These are phyloP conservation scores for Zopfochytrium polystomum DNA, from an alignment of 371 early-diverging fungal species.

Conservation along the genomic window DNA sequence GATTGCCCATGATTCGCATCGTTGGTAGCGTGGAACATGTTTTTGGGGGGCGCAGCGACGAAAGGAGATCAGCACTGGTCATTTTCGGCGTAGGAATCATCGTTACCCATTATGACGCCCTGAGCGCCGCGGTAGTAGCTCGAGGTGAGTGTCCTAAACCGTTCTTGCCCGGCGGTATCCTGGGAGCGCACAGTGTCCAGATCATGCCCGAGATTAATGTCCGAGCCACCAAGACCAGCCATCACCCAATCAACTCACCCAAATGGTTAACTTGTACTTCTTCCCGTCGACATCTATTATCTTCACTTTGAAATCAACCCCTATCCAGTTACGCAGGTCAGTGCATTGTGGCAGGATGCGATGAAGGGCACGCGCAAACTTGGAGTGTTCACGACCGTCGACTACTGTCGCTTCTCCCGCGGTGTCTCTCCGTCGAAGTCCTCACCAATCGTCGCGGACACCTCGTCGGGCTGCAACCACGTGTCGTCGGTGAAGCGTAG, in stretches of 20 bases:
- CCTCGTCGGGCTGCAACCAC: slow-evolving; percentile 90
- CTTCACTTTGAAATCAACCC: slow-evolving; percentile 99
- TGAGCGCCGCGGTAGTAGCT: slow-evolving; percentile 99
- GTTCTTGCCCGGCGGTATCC: slow-evolving; percentile 99
- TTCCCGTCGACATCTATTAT: slow-evolving; percentile 85
- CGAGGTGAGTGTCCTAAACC: slow-evolving; percentile 98
- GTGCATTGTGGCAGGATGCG: neutral
- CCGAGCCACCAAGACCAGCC: neutral
- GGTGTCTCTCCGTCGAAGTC: neutral
- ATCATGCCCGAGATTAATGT: neutral
- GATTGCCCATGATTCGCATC: too few species aligned
- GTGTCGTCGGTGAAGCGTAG: slow-evolving; percentile 97
- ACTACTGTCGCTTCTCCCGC: too few species aligned
- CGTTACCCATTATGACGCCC: slow-evolving; percentile 90
- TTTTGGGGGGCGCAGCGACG: too few species aligned
- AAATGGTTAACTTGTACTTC: slow-evolving; percentile 96
- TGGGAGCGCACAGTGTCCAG: slow-evolving; percentile 36
- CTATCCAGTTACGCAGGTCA: slow-evolving; percentile 36
- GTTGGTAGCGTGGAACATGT: too few species aligned
- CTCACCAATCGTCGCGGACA: slow-evolving; percentile 90
- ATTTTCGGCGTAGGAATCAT: slow-evolving; percentile 3
- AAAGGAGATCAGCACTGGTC: too few species aligned
- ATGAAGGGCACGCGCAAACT: neutral
- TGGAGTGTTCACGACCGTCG: too few species aligned
- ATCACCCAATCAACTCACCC: slow-evolving; percentile 56